phyloP scores from a whole-genome alignment of 169 alveolate species.

The Perkinsus chesapeaki region DNA sequence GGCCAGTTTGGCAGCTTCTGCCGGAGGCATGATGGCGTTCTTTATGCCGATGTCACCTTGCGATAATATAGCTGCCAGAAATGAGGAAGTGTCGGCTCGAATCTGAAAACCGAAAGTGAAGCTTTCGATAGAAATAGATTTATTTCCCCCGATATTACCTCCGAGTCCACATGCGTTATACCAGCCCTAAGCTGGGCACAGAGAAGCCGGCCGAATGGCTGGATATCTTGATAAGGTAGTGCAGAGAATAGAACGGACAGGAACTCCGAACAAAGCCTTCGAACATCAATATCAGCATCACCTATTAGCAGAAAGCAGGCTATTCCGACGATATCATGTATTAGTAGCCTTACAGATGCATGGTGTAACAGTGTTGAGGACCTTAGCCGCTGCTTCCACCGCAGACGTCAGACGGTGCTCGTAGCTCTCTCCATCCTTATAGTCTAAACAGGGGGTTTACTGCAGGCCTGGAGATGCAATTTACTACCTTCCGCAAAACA shows the following conservation, averaged over 20 bases:
- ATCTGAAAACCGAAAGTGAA: neutral
- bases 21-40: neutral
- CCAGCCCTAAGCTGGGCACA: neutral
- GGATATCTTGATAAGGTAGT: neutral
- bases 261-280: neutral
- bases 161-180: neutral
- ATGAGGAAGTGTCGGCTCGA: neutral
- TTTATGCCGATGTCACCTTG: neutral
- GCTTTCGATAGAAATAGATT: neutral
- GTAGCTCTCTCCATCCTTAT: neutral
- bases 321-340: neutral
- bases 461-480: neutral
- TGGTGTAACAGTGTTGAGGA: neutral
- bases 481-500: neutral
- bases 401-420: neutral
- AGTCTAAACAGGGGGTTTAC: neutral
- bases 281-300: neutral
- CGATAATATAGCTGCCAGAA: neutral
- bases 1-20: neutral
- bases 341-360: neutral
- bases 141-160: neutral
- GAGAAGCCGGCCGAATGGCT: neutral
- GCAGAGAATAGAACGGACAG: neutral
- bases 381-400: neutral
- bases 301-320: neutral